phyloP scores from a whole-genome alignment of 2,329 filamentous ascomycete species.

The Ceratocystis alfenasii region DNA sequence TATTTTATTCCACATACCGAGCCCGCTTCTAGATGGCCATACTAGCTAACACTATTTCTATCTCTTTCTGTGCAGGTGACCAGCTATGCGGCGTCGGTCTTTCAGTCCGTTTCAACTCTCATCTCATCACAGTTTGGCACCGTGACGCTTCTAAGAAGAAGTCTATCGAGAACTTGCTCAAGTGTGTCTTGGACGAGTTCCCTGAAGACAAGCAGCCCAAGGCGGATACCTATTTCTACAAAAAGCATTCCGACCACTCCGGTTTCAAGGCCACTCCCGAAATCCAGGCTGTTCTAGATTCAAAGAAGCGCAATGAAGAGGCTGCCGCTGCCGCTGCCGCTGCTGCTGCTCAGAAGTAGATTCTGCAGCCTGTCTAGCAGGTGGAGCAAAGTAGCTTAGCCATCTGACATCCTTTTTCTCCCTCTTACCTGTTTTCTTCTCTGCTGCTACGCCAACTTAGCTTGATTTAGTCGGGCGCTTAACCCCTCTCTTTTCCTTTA shows the following conservation, averaged over 20 bases:
- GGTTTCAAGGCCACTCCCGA: constrained; percentile 59
- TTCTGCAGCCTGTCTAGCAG: not conserved
- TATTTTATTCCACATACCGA: not conserved
- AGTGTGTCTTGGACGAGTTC: constrained; percentile 61
- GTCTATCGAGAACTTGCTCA: constrained; percentile 63
- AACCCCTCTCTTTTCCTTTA: not conserved
- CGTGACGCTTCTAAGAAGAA: constrained; percentile 69
- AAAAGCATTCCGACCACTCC: constrained; percentile 78
- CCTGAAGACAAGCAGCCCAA: constrained; percentile 61
- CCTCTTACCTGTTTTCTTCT: not conserved
- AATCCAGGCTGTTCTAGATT: constrained; percentile 46
- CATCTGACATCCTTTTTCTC: constrained; percentile 1
- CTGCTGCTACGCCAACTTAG: not conserved
- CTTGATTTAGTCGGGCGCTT: not conserved
- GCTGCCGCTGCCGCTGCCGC: constrained; percentile 25
- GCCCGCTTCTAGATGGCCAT: not conserved
- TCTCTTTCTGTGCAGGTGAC: constrained; percentile 42
- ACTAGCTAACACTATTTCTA: not conserved
- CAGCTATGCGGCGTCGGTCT: constrained; percentile 84
- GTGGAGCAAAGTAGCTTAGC: not conserved
- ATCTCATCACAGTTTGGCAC: constrained; percentile 88
- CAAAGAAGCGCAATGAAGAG: constrained; percentile 35
- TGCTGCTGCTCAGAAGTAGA: constrained; percentile 22
- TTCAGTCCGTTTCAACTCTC: constrained; percentile 76
- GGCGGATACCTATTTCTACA: constrained; percentile 66